phyloP scores from a whole-genome alignment of 331 rosid genomes.

The Pyrus hybrid region DNA sequence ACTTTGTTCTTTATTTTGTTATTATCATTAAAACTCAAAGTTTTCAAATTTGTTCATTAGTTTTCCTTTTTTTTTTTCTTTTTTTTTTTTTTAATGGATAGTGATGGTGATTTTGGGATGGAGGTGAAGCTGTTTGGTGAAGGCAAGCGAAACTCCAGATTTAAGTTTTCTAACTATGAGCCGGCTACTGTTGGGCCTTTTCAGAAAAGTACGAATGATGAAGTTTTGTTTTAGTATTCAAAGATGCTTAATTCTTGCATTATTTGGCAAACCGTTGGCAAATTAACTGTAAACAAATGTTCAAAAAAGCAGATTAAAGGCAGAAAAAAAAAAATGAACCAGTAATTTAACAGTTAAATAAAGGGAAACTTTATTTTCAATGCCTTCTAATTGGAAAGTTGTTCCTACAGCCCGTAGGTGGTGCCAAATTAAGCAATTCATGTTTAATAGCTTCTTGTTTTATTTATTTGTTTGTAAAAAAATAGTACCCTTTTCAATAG shows the following conservation, averaged over 20 bases:
- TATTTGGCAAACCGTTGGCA: background rate
- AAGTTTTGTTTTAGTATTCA: background rate
- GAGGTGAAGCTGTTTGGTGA: too few species aligned
- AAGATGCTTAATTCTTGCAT: background rate
- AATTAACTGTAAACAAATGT: background rate
- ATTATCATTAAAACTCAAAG: too few species aligned
- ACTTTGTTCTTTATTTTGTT: too few species aligned
- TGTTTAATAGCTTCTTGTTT: background rate
- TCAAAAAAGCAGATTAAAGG: background rate
- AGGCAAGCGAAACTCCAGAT: background rate
- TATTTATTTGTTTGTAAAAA: background rate
- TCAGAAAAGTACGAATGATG: background rate
- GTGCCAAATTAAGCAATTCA: background rate
- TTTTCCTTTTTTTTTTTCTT: too few species aligned
- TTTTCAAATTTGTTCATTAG: too few species aligned
- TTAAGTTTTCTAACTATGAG: too few species aligned
- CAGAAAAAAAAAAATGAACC: background rate
- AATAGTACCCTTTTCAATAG: background rate
- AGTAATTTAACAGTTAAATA: background rate
- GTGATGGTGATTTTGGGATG: too few species aligned
- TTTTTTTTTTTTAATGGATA: too few species aligned
- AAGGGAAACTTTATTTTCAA: slow-evolving; percentile 4
- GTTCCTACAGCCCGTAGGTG: background rate
- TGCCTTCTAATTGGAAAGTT: slow-evolving; percentile 6
- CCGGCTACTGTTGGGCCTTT: too few species aligned